Conservation (phyloP, 805 yeast species). For the Ogataea pignaliae region DNA sequence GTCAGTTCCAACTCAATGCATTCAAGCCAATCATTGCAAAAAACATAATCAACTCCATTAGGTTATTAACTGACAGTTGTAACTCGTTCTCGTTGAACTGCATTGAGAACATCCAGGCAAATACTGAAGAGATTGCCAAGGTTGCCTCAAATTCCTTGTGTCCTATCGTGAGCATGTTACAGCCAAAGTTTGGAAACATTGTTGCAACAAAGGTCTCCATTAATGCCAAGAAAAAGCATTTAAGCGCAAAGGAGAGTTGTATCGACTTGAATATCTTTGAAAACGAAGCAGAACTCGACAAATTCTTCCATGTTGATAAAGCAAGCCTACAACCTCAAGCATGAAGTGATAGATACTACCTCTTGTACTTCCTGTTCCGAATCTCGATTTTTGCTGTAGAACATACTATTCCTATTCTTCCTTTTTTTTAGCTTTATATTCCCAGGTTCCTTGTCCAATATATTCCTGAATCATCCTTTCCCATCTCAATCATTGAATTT, state of each 20-base stretch:
- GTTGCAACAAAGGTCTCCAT: constrained; percentile 94
- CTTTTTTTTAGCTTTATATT: no score
- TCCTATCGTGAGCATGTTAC: constrained; percentile 88
- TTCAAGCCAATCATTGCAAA: constrained; percentile 93
- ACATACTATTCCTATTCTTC: no score
- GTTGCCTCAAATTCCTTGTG: constrained; percentile 86
- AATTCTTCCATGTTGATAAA: constrained; percentile 56
- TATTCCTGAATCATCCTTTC: no score
- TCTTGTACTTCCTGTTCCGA: no score
- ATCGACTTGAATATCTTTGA: constrained; percentile 79
- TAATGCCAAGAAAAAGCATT: constrained; percentile 94
- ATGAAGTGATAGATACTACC: no score
- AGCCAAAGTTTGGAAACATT: constrained; percentile 97
- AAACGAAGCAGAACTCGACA: constrained; percentile 72
- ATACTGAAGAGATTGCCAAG: constrained; percentile 76
- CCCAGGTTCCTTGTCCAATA: no score
- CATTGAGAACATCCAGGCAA: constrained; percentile 88
- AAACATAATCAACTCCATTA: constrained; percentile 82
- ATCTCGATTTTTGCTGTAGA: no score
- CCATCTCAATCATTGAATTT: no score
- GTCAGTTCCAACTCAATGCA: constrained; percentile 95
- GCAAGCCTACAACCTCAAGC: background rate
- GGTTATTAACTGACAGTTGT: constrained; percentile 83
- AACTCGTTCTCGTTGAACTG: constrained; percentile 88
- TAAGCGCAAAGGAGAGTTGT: constrained; percentile 90